These are phyloP conservation scores for Cladosporium halotolerans DNA, from an alignment of 2,329 filamentous ascomycete genomes.

Conservation along the genomic window DNA sequence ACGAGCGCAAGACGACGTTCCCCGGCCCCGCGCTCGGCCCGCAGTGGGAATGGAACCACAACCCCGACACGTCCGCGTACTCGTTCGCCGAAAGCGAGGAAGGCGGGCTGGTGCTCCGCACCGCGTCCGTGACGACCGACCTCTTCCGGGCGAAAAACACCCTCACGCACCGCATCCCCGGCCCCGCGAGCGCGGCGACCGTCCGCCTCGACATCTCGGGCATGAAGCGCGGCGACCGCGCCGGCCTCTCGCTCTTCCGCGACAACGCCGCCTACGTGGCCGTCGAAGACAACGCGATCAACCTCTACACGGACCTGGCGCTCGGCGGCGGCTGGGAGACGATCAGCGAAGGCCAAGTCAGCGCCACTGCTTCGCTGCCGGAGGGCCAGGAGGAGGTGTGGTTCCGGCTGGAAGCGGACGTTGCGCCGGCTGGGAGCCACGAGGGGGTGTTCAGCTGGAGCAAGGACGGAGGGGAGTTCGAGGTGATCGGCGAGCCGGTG, in stretches of 20 bases:
- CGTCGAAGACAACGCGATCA: conserved; percentile 36
- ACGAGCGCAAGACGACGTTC: conserved; percentile 40
- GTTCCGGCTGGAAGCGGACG: conserved; percentile 31
- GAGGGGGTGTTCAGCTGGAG: conserved; percentile 33
- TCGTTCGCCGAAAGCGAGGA: conserved; percentile 31
- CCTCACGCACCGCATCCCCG: conserved; percentile 37
- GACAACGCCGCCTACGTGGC: conserved; percentile 50
- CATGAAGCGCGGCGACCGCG: conserved; percentile 48
- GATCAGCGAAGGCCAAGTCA: conserved; percentile 26
- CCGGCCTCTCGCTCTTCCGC: conserved; percentile 49
- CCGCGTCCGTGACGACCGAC: conserved; percentile 49
- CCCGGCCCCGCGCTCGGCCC: conserved; percentile 35
- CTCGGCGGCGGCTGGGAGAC: conserved; percentile 30
- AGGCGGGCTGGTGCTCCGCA: conserved; percentile 41
- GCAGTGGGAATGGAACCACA: conserved; percentile 59
- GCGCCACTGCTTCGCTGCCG: conserved; percentile 18
- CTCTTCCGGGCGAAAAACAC: conserved; percentile 40
- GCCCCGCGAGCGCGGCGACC: conserved; percentile 41
- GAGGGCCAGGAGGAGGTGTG: conserved; percentile 24
- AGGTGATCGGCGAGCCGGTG: conserved; percentile 28
- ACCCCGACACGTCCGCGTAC: conserved; percentile 48
- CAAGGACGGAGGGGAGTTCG: conserved; percentile 30
- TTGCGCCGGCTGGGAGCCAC: conserved; percentile 28
- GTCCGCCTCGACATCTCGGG: conserved; percentile 44
- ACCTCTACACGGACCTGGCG: conserved; percentile 35